Percentiles rank a stretch among this genome's conserved stretches.
Conservation (phyloP, 768 basidiomycete genomes). For the Sarcomyxa edulis region DNA sequence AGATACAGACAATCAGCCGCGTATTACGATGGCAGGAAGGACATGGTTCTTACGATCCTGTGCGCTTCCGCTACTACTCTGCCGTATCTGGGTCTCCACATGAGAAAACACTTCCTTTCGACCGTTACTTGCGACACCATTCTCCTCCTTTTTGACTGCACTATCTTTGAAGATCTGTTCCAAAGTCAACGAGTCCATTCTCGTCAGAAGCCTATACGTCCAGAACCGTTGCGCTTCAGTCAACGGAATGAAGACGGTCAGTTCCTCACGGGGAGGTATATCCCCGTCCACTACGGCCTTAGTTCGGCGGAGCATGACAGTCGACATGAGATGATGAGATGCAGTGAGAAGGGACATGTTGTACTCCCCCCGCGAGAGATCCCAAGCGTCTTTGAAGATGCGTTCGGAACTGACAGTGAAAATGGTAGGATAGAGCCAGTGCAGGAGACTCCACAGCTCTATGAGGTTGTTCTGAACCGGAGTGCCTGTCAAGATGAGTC, state of each 20-base stretch:
- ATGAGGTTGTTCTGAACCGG: constrained; percentile 65
- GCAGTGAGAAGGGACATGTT: constrained; percentile 41
- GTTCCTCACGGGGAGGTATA: constrained; percentile 55
- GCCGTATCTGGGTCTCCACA: constrained; percentile 32
- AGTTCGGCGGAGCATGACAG: constrained; percentile 57
- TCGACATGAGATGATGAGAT: constrained; percentile 40
- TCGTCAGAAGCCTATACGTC: constrained; percentile 51
- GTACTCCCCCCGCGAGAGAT: constrained; percentile 49
- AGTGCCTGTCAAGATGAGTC: constrained; percentile 68
- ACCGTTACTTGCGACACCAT: constrained; percentile 24
- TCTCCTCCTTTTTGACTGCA: constrained; percentile 10
- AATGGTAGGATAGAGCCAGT: constrained; percentile 49
- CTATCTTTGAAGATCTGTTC: constrained; percentile 45
- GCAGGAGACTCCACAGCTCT: constrained; percentile 52
- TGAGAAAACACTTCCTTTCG: constrained; percentile 33
- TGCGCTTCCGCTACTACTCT: constrained; percentile 15
- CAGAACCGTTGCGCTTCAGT: constrained; percentile 59
- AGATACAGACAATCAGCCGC: background rate
- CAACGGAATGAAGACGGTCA: constrained; percentile 51
- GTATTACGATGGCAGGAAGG: background rate
- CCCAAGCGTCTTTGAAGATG: constrained; percentile 47
- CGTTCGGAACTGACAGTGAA: constrained; percentile 44
- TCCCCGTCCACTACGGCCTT: constrained; percentile 39
- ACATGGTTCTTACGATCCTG: constrained; percentile 18
- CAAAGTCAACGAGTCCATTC: constrained; percentile 44